Base-by-base conservation (phyloP, 2,329 filamentous ascomycete species). In the Akanthomyces muscarius region DNA sequence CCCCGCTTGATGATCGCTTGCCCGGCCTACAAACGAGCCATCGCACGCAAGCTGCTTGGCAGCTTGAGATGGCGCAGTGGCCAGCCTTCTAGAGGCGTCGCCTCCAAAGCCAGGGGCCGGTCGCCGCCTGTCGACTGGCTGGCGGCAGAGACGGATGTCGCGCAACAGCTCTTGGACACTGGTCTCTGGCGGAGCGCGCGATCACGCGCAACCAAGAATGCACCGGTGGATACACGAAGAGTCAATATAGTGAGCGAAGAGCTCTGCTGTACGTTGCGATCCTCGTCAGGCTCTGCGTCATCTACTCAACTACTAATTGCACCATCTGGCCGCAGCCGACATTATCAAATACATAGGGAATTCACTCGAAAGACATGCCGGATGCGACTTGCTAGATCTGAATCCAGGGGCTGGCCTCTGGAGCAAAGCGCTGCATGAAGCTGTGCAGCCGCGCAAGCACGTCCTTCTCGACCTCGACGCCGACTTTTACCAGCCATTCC, bases 341-440 rank as follows among this genome's bases (percentile, higher is more conserved):
- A 78, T 90, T 16, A 69, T 96, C 52, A 72, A 84, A 7, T 90
- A 90, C 65, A 77, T 96, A n/a, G 85, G 83, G 2, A 82, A 84
- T 1, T 86, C 86, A 3, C 81, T 98, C 21, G 77, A 85, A 41
- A 83, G 86, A 51, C 88, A 95, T 73, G 78, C 81, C 56, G 90
- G 91, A 61, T 92, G 93, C 75, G 92, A 96, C 69, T 83, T 98
- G 51, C 79, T 99, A 69, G 94, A 98, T 71, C 79, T 97, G 62
- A 91, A 93, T 73, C 94, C 94, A 0, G 92, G 92, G 16, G 78
- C 78, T 1, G 91, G 92, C 10, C 61, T 96, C 2, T 95, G 89
- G 86, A 96, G 93, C 41, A 79, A 80, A 33, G 90, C 89, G 69
- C 79, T 98, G 0, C 87, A 97, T 71, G 81, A 91, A 0, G 77